Evolutionary conservation across 108 stramenopile species (phyloP).

Genomic region (Nitzschia sp.): DNA sequence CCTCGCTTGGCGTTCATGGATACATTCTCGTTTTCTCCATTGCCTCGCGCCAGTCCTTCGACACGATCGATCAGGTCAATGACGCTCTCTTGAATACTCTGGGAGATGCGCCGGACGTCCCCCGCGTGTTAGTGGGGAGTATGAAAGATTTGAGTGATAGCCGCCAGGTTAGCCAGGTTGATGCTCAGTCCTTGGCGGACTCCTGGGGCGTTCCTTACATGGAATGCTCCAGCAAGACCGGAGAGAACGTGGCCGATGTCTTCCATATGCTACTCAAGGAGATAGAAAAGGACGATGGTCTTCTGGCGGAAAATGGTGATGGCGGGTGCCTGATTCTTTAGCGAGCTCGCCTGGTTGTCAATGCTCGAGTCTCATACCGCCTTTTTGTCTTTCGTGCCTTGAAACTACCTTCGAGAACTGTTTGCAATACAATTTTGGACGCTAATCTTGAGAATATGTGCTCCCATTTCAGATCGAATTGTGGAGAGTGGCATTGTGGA

Average conservation of each 20-base stretch:
- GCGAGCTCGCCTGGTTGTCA: background rate
- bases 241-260: slow-evolving; percentile 83
- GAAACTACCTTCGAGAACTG: background rate
- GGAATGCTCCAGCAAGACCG: slow-evolving; percentile 82
- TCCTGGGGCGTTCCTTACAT: slow-evolving; percentile 79
- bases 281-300: slow-evolving; percentile 88
- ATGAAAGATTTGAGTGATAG: slow-evolving; percentile 77
- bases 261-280: slow-evolving; percentile 88
- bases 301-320: slow-evolving; percentile 70
- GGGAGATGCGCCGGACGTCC: slow-evolving; percentile 84
- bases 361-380: background rate
- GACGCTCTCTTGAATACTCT: slow-evolving; percentile 76
- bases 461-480: background rate
- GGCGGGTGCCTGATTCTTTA: slow-evolving; percentile 53
- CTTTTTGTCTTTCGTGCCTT: background rate
- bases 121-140: slow-evolving; percentile 85
- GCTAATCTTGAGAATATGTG: slow-evolving; percentile 7
- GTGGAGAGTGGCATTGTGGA: no score
- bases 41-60: slow-evolving; percentile 76
- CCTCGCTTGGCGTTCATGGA: slow-evolving; percentile 86
- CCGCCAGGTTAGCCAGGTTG: slow-evolving; percentile 53
- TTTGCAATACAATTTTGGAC: background rate
- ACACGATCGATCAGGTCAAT: slow-evolving; percentile 78
- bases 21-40: slow-evolving; percentile 83
- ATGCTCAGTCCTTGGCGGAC: slow-evolving; percentile 78